Percentiles rank a stretch among this genome's conserved stretches.
phyloP scores from a whole-genome alignment of 352 stramenopile genomes.

The Elongisporangium anandrum region DNA sequence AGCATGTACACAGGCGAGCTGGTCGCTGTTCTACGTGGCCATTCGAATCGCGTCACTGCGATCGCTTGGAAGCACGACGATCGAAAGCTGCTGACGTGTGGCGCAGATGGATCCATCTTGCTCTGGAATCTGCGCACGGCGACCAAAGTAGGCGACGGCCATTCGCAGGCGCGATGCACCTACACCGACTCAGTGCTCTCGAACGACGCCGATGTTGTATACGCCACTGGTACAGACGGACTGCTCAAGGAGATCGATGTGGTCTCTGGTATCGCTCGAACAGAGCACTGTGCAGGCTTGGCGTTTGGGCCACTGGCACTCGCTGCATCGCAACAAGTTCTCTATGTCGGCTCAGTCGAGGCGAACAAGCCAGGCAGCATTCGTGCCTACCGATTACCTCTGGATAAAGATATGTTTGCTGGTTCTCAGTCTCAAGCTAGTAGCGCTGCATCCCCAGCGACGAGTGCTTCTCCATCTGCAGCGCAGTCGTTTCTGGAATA shows the following conservation, averaged over 20 bases:
- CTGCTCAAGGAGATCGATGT: conserved; percentile 89
- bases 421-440: conserved; percentile 2
- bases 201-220: conserved; percentile 67
- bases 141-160: conserved; percentile 72
- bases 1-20: conserved; percentile 76
- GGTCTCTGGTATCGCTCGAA: conserved; percentile 43
- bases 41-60: conserved; percentile 80
- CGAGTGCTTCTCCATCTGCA: conserved; percentile 4
- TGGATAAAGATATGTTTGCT: conserved; percentile 49
- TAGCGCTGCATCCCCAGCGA: conserved; percentile 12
- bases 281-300: conserved; percentile 53
- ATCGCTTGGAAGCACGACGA: conserved; percentile 80
- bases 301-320: conserved; percentile 79
- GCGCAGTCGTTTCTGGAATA: conserved; percentile 51
- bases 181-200: conserved; percentile 65
- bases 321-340: conserved; percentile 79
- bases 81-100: conserved; percentile 67
- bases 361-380: conserved; percentile 58
- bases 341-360: conserved; percentile 88
- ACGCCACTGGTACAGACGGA: conserved; percentile 88
- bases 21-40: conserved; percentile 60
- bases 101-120: conserved; percentile 71
- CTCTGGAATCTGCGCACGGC: conserved; percentile 74
- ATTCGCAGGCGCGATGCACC: conserved; percentile 70
- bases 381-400: conserved; percentile 63